Evolutionary conservation across 306 rosid species (phyloP).

Genomic region (Begonia loranthoides): DNA sequence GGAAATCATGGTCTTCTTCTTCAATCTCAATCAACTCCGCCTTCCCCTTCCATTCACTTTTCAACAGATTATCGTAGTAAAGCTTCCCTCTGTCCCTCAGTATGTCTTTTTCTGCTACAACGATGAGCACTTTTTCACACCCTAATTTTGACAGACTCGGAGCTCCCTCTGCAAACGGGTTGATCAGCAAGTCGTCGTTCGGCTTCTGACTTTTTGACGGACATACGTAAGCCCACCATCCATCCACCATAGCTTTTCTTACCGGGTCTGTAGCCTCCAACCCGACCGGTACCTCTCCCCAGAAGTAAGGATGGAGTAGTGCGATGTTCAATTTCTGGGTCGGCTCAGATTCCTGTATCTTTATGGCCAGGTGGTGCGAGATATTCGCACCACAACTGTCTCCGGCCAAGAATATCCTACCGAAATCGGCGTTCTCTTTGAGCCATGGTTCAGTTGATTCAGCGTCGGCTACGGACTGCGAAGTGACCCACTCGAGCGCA

Average conservation of each 20-base stretch:
- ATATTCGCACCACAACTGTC: conserved; percentile 83
- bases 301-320: conserved; percentile 65
- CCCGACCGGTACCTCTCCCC: conserved; percentile 65
- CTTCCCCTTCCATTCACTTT: conserved; percentile 50
- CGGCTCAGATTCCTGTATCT: conserved; percentile 7
- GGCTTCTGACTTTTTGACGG: conserved; percentile 39
- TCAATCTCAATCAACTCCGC: conserved; percentile 16
- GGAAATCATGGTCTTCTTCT: conserved; percentile 11
- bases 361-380: conserved; percentile 42
- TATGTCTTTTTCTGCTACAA: conserved; percentile 54
- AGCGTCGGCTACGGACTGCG: conserved; percentile 12
- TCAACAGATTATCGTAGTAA: conserved; percentile 37
- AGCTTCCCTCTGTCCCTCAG: conserved; percentile 64
- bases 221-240: conserved; percentile 77
- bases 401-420: conserved; percentile 44
- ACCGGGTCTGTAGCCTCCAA: conserved; percentile 27
- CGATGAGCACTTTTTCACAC: conserved; percentile 34
- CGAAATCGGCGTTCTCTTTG: conserved; percentile 30
- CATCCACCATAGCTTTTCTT: conserved; percentile 53
- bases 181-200: conserved; percentile 48
- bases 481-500: conserved; percentile 46
- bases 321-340: conserved; percentile 18
- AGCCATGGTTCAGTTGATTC: conserved; percentile 35
- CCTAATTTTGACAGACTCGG: conserved; percentile 32
- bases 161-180: conserved; percentile 65